These are phyloP conservation scores for Argentina anserina DNA, from an alignment of 306 rosid genomes.

Conservation along the genomic window DNA sequence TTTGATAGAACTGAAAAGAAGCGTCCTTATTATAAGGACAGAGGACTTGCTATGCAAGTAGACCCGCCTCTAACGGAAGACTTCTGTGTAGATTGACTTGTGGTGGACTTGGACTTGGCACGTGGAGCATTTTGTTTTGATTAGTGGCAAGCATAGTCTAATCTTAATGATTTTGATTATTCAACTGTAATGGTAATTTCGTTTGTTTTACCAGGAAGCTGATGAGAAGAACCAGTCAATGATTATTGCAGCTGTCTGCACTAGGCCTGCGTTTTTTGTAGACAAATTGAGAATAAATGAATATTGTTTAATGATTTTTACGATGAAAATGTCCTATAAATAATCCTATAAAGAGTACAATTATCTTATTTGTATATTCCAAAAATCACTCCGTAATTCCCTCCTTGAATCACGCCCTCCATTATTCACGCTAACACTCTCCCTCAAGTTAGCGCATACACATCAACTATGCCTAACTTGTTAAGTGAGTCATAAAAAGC, in stretches of 20 bases:
- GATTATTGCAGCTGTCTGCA: not conserved
- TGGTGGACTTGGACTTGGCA: not conserved
- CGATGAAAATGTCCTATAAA: too few species aligned
- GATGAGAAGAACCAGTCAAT: not conserved
- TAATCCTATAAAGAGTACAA: too few species aligned
- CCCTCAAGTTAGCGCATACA: too few species aligned
- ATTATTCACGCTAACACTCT: too few species aligned
- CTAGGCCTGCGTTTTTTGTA: slow-evolving; percentile 10
- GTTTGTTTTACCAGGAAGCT: not conserved
- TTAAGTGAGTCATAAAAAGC: too few species aligned
- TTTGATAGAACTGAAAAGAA: not conserved
- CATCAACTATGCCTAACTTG: too few species aligned
- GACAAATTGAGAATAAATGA: too few species aligned
- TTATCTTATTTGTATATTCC: too few species aligned
- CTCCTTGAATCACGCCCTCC: too few species aligned
- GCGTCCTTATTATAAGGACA: not conserved
- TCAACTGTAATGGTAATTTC: not conserved
- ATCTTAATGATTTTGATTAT: not conserved
- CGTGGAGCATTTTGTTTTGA: not conserved
- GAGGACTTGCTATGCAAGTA: not conserved
- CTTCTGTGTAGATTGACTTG: not conserved
- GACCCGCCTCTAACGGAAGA: not conserved
- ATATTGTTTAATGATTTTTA: too few species aligned
- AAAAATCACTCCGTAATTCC: too few species aligned
- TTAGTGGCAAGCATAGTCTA: not conserved